A percentile compares a stretch with the other conserved stretches of the same genome.
These are phyloP conservation scores for Cordyceps fumosorosea DNA, from an alignment of 2,329 filamentous ascomycete species.

Conservation along the genomic window DNA sequence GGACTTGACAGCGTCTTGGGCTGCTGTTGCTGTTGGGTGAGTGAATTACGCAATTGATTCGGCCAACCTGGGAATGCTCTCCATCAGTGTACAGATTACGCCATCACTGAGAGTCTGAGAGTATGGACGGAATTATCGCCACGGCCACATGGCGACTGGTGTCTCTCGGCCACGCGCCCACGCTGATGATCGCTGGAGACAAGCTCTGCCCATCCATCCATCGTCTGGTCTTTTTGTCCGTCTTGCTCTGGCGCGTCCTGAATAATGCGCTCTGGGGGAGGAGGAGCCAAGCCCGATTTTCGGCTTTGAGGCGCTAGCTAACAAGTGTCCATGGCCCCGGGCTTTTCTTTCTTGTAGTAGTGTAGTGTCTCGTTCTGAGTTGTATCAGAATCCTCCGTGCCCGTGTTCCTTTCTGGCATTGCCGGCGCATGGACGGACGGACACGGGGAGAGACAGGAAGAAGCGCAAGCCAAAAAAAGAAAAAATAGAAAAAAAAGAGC, in stretches of 20 bases:
- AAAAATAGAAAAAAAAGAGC: no score
- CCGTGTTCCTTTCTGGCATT: neutral
- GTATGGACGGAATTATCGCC: neutral
- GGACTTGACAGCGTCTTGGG: neutral
- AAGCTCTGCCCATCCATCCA: neutral
- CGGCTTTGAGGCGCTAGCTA: neutral
- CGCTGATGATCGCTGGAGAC: neutral
- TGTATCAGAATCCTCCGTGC: neutral
- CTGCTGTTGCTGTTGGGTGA: neutral
- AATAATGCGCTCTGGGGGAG: neutral
- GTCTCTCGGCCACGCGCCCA: neutral
- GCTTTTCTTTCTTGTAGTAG: no score
- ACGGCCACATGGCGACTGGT: neutral
- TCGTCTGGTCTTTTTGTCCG: neutral
- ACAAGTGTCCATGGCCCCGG: neutral
- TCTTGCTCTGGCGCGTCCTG: neutral
- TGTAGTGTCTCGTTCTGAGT: no score
- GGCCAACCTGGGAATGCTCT: neutral
- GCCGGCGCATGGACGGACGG: neutral
- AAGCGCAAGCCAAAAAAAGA: neutral
- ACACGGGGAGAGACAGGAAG: no score
- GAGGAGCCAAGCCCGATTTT: neutral
- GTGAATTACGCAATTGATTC: neutral
- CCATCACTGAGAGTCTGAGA: neutral
- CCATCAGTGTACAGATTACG: neutral